phyloP scores from a whole-genome alignment of 768 basidiomycete genomes.

The Sporobolomyces roseus region DNA sequence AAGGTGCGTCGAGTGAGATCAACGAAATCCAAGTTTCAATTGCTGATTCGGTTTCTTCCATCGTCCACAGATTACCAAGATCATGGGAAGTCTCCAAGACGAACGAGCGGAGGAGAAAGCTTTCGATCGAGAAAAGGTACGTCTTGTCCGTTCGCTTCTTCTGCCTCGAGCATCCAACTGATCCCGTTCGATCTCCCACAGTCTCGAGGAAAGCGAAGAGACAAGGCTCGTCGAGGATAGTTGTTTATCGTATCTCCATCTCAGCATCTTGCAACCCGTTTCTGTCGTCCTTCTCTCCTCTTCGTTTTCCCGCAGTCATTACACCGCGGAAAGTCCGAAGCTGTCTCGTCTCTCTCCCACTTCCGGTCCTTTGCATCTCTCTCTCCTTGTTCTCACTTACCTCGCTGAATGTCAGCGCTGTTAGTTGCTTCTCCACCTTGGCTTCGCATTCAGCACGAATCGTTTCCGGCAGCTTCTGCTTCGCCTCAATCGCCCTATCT shows the following conservation, averaged over 20 bases:
- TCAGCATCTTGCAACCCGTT: background rate
- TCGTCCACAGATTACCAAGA: constrained; percentile 68
- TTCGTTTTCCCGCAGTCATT: no score
- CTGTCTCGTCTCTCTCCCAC: no score
- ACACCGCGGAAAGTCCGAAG: no score
- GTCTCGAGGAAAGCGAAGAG: constrained; percentile 33
- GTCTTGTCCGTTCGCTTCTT: constrained; percentile 8
- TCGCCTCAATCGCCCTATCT: background rate
- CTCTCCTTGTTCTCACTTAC: no score
- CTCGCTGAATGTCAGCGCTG: no score
- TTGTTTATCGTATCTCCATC: background rate
- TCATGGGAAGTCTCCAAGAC: constrained; percentile 59
- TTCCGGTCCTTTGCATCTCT: no score
- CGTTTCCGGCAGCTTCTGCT: background rate
- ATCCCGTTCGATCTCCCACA: no score
- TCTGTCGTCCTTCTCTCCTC: no score
- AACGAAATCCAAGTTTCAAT: no score
- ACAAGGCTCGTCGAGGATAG: constrained; percentile 35
- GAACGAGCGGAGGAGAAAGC: constrained; percentile 95
- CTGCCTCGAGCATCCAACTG: no score
- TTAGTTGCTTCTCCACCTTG: no score
- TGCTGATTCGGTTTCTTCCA: background rate
- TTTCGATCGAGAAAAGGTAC: constrained; percentile 68
- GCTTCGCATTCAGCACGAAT: background rate
- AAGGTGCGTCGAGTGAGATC: constrained; percentile 46